Conservation (phyloP, 441 rosid species). For the Omphalea diandra region DNA sequence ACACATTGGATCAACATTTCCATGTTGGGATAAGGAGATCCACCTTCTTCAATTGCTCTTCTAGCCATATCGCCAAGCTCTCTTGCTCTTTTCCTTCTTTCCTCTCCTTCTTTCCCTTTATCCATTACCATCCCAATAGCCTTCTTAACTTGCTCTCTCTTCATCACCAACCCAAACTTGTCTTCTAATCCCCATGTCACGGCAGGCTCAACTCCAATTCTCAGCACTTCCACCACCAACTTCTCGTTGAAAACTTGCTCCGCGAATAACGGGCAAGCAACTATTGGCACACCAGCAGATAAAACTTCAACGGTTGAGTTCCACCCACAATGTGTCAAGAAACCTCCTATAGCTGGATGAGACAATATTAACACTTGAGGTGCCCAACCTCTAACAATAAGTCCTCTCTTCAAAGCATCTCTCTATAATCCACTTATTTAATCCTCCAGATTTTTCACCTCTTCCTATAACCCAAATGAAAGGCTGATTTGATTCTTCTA, state of each 20-base stretch:
- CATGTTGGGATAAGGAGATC: constrained; percentile 41
- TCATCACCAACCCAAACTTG: constrained; percentile 32
- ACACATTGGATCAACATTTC: constrained; percentile 31
- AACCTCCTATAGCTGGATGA: constrained; percentile 48
- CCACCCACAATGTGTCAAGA: constrained; percentile 60
- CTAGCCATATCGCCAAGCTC: constrained; percentile 32
- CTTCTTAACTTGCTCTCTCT: constrained; percentile 29
- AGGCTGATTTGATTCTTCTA: constrained; percentile 37
- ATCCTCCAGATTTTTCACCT: constrained; percentile 26
- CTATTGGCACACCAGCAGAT: constrained; percentile 33
- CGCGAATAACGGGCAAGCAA: constrained; percentile 42
- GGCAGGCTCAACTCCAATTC: constrained; percentile 36
- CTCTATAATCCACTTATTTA: constrained; percentile 42
- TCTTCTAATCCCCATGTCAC: constrained; percentile 44
- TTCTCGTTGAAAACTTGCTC: constrained; percentile 47
- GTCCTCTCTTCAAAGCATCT: constrained; percentile 42
- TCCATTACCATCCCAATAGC: constrained; percentile 32
- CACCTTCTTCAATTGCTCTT: constrained; percentile 34
- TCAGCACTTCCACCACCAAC: constrained; percentile 34
- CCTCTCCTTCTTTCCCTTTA: constrained; percentile 26
- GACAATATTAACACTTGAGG: constrained; percentile 54
- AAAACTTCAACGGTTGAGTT: constrained; percentile 45
- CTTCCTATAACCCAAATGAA: constrained; percentile 59
- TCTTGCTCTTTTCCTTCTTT: constrained; percentile 37
- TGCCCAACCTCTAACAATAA: constrained; percentile 53